A percentile compares a stretch with the other conserved stretches of the same genome.
phyloP scores from a whole-genome alignment of 257 asterid species.

The Ehretia macrophylla region DNA sequence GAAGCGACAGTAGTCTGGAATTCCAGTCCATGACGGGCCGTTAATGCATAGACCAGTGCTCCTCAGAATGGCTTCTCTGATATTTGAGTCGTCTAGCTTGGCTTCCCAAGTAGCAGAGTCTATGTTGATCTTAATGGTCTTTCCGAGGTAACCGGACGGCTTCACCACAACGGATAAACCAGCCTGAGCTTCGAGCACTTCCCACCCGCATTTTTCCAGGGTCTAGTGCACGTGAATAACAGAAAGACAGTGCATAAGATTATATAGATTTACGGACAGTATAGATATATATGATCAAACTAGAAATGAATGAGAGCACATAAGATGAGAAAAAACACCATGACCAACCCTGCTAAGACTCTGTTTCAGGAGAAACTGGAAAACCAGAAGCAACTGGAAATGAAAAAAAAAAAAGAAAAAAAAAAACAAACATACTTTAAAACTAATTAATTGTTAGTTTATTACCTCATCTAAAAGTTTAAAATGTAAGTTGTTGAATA shows the following conservation, averaged over 20 bases:
- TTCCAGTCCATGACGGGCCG: slow-evolving; percentile 86
- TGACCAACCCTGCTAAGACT: no score
- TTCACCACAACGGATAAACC: slow-evolving; percentile 82
- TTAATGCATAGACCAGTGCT: slow-evolving; percentile 91
- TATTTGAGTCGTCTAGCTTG: slow-evolving; percentile 65
- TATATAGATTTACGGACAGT: neutral
- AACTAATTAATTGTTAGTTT: no score
- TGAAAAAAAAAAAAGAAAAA: no score
- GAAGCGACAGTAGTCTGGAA: slow-evolving; percentile 89
- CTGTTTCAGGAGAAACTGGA: no score
- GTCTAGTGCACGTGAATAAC: slow-evolving; percentile 23
- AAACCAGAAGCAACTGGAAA: no score
- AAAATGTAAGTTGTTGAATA: no score
- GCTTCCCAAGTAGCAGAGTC: slow-evolving; percentile 29
- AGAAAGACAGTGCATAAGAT: slow-evolving; percentile 9
- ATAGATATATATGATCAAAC: neutral
- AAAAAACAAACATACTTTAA: no score
- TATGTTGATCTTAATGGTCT: slow-evolving; percentile 38
- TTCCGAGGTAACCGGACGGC: slow-evolving; percentile 74
- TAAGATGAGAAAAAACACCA: no score
- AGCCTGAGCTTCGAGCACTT: slow-evolving; percentile 71
- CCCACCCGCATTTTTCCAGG: slow-evolving; percentile 85
- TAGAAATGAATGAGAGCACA: no score
- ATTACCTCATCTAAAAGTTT: no score
- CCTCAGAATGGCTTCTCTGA: slow-evolving; percentile 70